Evolutionary conservation across 1,284 basidiomycete species (phyloP).

Genomic region (Trichosporon faecale): DNA sequence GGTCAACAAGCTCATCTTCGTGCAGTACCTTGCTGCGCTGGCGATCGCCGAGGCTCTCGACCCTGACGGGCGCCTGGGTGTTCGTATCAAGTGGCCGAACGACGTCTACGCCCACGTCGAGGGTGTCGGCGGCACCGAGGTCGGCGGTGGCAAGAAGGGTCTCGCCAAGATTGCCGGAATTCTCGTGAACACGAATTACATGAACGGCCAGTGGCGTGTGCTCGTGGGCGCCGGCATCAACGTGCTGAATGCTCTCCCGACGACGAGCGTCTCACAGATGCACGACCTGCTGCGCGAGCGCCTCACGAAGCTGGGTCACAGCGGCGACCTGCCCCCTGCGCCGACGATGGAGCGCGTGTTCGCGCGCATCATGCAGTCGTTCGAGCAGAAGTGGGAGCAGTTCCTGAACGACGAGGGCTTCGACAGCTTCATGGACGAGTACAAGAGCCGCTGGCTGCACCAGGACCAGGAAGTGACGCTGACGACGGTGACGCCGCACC

Average conservation of each 20-base stretch:
- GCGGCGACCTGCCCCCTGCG: slow-evolving; percentile 43
- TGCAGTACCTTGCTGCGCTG: slow-evolving; percentile 91
- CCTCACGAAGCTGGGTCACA: slow-evolving; percentile 13
- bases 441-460: slow-evolving; percentile 81
- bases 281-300: slow-evolving; percentile 41
- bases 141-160: slow-evolving; percentile 53
- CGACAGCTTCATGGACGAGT: slow-evolving; percentile 71
- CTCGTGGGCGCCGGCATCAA: slow-evolving; percentile 90
- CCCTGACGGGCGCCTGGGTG: slow-evolving; percentile 58
- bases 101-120: slow-evolving; percentile 74
- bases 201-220: slow-evolving; percentile 67
- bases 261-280: slow-evolving; percentile 75
- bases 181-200: slow-evolving; percentile 82
- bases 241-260: slow-evolving; percentile 76
- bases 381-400: slow-evolving; percentile 71
- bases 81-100: slow-evolving; percentile 96
- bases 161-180: slow-evolving; percentile 79
- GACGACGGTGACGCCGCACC: slow-evolving; percentile 68
- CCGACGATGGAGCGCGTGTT: slow-evolving; percentile 72
- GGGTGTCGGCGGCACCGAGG: slow-evolving; percentile 47
- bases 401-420: slow-evolving; percentile 70
- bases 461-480: slow-evolving; percentile 83
- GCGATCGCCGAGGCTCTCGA: slow-evolving; percentile 76
- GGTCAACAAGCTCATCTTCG: slow-evolving; percentile 73
- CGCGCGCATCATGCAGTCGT: slow-evolving; percentile 71